Evolutionary conservation across 768 basidiomycete genomes (phyloP).

Genomic region (Sarcomyxa edulis): DNA sequence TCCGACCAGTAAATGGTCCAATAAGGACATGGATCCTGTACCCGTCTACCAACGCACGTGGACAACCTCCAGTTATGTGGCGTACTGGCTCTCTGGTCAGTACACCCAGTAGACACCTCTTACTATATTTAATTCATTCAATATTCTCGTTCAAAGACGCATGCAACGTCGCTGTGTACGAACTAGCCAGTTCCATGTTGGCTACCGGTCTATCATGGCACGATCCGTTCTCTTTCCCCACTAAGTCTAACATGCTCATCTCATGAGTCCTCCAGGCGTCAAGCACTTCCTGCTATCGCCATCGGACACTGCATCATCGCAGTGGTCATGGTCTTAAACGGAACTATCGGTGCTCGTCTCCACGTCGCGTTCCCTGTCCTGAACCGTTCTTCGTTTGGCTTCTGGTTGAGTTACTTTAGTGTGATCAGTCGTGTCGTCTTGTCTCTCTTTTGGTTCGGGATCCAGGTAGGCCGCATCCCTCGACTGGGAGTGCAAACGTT

Average conservation of each 20-base stretch:
- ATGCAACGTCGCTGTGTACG: slow-evolving; percentile 45
- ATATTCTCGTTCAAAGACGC: too few relatives aligned
- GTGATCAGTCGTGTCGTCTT: slow-evolving; percentile 74
- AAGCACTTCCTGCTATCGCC: slow-evolving; percentile 65
- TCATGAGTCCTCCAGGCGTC: slow-evolving; percentile 41
- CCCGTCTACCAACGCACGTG: slow-evolving; percentile 57
- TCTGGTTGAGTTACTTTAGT: slow-evolving; percentile 86
- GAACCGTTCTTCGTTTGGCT: slow-evolving; percentile 85
- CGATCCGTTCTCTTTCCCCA: slow-evolving; percentile 8
- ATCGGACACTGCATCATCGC: slow-evolving; percentile 71
- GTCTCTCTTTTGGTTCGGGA: slow-evolving; percentile 79
- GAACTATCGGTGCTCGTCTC: slow-evolving; percentile 70
- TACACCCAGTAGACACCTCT: too few relatives aligned
- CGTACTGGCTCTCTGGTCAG: slow-evolving; percentile 60
- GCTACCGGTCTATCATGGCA: slow-evolving; percentile 71
- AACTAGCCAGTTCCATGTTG: slow-evolving; percentile 69
- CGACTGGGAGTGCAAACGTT: not conserved
- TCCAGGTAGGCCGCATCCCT: slow-evolving; percentile 42
- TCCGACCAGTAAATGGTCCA: slow-evolving; percentile 55
- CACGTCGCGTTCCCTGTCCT: slow-evolving; percentile 73
- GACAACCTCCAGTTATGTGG: slow-evolving; percentile 61
- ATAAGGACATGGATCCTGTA: slow-evolving; percentile 77
- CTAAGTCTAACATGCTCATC: not conserved
- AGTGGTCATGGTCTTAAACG: slow-evolving; percentile 70
- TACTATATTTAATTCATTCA: too few relatives aligned